These are phyloP conservation scores for Jacaranda copaia DNA, from an alignment of 257 asterid species.

Conservation along the genomic window DNA sequence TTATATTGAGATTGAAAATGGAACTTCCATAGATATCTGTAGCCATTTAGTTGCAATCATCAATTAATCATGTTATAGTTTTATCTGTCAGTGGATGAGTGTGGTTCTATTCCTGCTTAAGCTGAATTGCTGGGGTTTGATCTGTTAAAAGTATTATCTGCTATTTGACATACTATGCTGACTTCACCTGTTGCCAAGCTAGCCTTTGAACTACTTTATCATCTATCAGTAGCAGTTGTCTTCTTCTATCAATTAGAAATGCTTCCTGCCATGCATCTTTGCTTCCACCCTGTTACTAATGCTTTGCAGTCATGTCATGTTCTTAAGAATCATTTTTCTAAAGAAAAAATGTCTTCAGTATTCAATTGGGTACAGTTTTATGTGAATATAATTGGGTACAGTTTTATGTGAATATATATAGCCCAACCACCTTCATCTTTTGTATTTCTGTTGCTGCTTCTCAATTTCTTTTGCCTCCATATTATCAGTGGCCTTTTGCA, in stretches of 20 bases:
- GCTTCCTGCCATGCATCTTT: background rate
- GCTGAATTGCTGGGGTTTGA: slow-evolving; percentile 19
- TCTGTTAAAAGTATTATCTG: slow-evolving; percentile 18
- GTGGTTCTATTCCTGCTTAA: no score
- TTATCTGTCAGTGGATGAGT: slow-evolving; percentile 29
- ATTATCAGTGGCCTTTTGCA: background rate
- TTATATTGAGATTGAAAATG: slow-evolving; percentile 27
- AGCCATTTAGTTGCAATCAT: slow-evolving; percentile 13
- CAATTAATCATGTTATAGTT: slow-evolving; percentile 18
- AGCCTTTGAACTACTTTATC: slow-evolving; percentile 6
- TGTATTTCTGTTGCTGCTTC: slow-evolving; percentile 1
- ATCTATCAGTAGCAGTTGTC: background rate
- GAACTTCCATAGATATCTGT: slow-evolving; percentile 13
- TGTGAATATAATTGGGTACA: background rate
- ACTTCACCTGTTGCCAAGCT: slow-evolving; percentile 25
- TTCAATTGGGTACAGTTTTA: background rate
- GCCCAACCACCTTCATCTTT: background rate
- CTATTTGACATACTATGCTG: slow-evolving; percentile 28
- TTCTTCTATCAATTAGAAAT: background rate
- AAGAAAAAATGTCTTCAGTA: background rate
- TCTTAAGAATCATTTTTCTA: no score
- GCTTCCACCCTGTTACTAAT: background rate
- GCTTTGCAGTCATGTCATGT: no score
- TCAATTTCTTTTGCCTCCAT: slow-evolving; percentile 13
- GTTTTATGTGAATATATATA: slow-evolving; percentile 4